Evolutionary conservation across 140 eudicot species (phyloP).

Genomic region (Anethum foeniculum): DNA sequence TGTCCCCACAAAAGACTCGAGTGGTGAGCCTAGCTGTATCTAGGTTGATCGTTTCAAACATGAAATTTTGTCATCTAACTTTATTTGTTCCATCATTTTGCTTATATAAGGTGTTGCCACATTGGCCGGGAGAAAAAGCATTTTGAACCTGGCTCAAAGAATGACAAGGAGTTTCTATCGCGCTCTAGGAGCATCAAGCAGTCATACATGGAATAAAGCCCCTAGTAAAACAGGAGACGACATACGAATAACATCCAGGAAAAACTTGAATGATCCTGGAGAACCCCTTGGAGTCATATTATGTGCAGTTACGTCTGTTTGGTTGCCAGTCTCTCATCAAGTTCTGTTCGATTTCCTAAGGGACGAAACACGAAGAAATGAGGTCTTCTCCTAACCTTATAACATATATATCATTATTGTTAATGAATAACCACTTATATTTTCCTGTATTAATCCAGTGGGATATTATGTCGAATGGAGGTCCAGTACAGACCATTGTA

Average conservation of each 20-base stretch:
- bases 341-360: constrained; percentile 69
- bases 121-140: constrained; percentile 84
- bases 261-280: constrained; percentile 71
- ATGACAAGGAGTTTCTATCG: constrained; percentile 73
- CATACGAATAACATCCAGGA: constrained; percentile 67
- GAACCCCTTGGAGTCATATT: constrained; percentile 84
- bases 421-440: not conserved
- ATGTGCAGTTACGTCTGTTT: constrained; percentile 76
- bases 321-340: constrained; percentile 73
- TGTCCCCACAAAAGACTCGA: constrained; percentile 80
- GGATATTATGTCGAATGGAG: constrained; percentile 82
- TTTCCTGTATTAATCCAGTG: constrained; percentile 36
- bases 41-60: not conserved
- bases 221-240: constrained; percentile 70
- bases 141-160: constrained; percentile 74
- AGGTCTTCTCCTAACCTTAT: constrained; percentile 31
- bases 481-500: constrained; percentile 54
- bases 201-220: constrained; percentile 63
- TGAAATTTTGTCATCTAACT: not conserved
- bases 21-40: constrained; percentile 36
- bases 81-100: not conserved
- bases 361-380: constrained; percentile 71
- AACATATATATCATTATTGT: not conserved
- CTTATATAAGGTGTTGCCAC: constrained; percentile 60
- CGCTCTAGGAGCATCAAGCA: constrained; percentile 79